Evolutionary conservation across 163 green algal species (phyloP).

Genomic region (Chlorella variabilis): DNA sequence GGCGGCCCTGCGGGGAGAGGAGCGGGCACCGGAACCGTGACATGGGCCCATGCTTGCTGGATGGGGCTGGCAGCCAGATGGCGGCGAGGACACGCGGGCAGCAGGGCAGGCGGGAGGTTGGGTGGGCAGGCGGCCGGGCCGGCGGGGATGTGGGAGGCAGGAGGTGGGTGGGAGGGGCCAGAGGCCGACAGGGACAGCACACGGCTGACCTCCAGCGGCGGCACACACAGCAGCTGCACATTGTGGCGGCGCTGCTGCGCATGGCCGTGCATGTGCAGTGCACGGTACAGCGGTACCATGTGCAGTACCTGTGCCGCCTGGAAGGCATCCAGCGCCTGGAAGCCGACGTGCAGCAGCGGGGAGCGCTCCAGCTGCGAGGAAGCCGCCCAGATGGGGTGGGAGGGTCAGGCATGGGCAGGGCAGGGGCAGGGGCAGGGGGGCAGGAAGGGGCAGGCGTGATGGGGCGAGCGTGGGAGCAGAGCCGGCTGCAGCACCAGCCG

Average conservation of each 20-base stretch:
- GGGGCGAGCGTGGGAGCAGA: no score
- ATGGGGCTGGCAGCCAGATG: neutral
- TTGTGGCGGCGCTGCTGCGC: no score
- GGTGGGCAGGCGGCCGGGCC: no score
- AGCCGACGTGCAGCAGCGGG: conserved; percentile 90
- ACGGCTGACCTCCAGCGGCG: no score
- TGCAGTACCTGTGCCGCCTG: conserved; percentile 56
- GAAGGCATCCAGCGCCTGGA: conserved; percentile 86
- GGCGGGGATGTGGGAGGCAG: neutral
- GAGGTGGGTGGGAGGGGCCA: neutral
- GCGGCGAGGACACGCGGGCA: no score
- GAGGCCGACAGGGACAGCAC: neutral
- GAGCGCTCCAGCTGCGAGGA: conserved; percentile 70
- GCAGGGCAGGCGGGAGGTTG: no score
- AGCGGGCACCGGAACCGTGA: neutral
- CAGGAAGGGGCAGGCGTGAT: neutral
- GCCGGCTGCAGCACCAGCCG: no score
- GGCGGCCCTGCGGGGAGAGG: conserved; percentile 11
- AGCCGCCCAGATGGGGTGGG: neutral
- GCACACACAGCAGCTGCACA: no score
- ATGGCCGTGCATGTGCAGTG: no score
- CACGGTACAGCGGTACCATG: no score
- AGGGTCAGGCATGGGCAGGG: neutral
- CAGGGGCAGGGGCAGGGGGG: neutral
- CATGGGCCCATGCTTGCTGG: no score